phyloP scores from a whole-genome alignment of 2,329 filamentous ascomycete species.

The Rhinocladiella similis region DNA sequence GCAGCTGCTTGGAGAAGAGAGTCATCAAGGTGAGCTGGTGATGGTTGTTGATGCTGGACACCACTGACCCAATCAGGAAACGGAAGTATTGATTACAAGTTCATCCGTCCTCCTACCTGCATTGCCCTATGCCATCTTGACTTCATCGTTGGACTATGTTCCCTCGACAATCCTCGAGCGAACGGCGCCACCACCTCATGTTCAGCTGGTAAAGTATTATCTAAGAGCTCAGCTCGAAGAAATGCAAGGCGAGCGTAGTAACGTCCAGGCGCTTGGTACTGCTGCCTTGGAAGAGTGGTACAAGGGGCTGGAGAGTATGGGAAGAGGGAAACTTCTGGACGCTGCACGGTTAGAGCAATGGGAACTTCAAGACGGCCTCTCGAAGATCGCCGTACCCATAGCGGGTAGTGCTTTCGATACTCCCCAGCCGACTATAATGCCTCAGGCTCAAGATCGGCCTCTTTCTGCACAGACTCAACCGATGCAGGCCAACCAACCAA shows the following conservation, averaged over 20 bases:
- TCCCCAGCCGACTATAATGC: background rate
- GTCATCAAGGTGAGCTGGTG: conserved; percentile 63
- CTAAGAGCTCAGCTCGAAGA: conserved; percentile 62
- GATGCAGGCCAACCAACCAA: background rate
- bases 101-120: conserved; percentile 65
- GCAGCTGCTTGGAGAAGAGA: conserved; percentile 60
- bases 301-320: conserved; percentile 68
- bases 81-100: conserved; percentile 66
- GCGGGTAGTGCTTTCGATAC: background rate
- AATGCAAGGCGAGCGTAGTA: conserved; percentile 62
- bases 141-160: conserved; percentile 61
- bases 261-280: conserved; percentile 65
- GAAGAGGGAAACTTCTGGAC: conserved; percentile 61
- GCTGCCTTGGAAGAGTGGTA: conserved; percentile 75
- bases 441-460: background rate
- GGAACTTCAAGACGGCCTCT: conserved; percentile 49
- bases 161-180: conserved; percentile 57
- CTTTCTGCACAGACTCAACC: background rate
- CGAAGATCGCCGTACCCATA: background rate
- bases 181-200: conserved; percentile 45
- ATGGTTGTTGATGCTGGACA: conserved; percentile 26
- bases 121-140: conserved; percentile 69
- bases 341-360: conserved; percentile 74
- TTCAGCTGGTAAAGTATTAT: conserved; percentile 66
- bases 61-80: conserved; percentile 56